A percentile compares a stretch with the other conserved stretches of the same genome.
Conservation (phyloP, 371 early-diverging fungal species). For the Mucor circinelloides region DNA sequence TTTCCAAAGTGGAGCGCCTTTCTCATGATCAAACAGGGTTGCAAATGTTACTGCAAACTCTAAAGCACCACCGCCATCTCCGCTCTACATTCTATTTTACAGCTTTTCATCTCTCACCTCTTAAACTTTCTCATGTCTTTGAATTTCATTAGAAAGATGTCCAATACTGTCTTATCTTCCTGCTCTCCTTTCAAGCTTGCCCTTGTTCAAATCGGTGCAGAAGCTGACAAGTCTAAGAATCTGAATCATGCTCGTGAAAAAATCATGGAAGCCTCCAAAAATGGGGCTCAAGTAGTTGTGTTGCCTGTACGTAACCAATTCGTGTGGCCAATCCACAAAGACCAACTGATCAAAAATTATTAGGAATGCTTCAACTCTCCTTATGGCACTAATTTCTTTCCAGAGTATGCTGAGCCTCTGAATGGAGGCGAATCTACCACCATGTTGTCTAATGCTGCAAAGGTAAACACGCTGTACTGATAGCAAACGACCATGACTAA, state of each 20-base stretch:
- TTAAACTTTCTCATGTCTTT: background rate
- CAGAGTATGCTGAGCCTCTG: conserved; percentile 74
- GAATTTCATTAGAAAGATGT: conserved; percentile 12
- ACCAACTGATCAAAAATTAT: background rate
- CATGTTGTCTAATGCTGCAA: conserved; percentile 83
- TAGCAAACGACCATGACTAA: background rate
- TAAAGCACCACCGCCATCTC: too few species aligned
- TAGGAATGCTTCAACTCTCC: conserved; percentile 97
- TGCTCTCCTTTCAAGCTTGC: conserved; percentile 68
- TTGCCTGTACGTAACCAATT: conserved; percentile 68
- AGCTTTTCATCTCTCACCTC: background rate
- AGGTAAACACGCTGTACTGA: conserved; percentile 35
- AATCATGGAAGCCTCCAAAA: conserved; percentile 81
- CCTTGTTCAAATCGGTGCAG: conserved; percentile 73
- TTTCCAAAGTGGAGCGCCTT: too few species aligned
- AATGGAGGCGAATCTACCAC: conserved; percentile 58
- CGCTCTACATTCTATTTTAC: background rate
- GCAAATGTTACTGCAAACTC: too few species aligned
- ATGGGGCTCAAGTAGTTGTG: conserved; percentile 86
- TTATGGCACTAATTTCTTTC: conserved; percentile 89
- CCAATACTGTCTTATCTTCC: conserved; percentile 12
- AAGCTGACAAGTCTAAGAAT: conserved; percentile 75
- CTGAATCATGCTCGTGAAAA: conserved; percentile 73
- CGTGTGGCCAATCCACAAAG: background rate
- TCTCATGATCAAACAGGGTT: too few species aligned